phyloP scores from a whole-genome alignment of 208 protist species.

The Phytomonas sp. region DNA sequence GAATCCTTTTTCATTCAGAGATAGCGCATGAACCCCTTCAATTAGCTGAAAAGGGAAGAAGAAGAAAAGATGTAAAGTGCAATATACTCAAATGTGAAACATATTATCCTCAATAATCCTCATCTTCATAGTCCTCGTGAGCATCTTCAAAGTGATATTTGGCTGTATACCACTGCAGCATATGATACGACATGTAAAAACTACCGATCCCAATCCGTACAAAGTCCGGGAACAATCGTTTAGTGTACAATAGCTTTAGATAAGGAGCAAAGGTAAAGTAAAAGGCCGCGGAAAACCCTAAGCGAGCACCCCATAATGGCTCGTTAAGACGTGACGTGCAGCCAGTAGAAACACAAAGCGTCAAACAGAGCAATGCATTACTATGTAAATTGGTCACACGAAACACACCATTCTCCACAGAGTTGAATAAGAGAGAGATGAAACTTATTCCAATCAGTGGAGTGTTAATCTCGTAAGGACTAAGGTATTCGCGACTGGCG shows the following conservation, averaged over 20 bases:
- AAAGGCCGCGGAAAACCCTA: constrained; percentile 37
- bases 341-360: constrained; percentile 47
- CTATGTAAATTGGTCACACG: constrained; percentile 50
- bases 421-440: constrained; percentile 64
- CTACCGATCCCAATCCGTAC: constrained; percentile 60
- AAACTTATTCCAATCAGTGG: constrained; percentile 50
- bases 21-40: not conserved
- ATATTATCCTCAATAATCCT: constrained; percentile 16
- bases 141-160: constrained; percentile 63
- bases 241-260: constrained; percentile 46
- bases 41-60: not conserved
- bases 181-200: constrained; percentile 60
- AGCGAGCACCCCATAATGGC: constrained; percentile 39
- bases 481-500: constrained; percentile 38
- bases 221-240: constrained; percentile 46
- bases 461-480: constrained; percentile 44
- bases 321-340: constrained; percentile 22
- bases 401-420: constrained; percentile 45
- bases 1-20: not conserved
- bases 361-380: constrained; percentile 38
- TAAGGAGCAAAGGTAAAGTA: constrained; percentile 47
- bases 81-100: not conserved
- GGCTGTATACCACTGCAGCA: constrained; percentile 28
- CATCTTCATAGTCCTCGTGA: constrained; percentile 45
- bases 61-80: not conserved